A percentile compares a stretch with the other conserved stretches of the same genome.
Conservation (phyloP, 768 basidiomycete species). For the Trametes cinnabarina region DNA sequence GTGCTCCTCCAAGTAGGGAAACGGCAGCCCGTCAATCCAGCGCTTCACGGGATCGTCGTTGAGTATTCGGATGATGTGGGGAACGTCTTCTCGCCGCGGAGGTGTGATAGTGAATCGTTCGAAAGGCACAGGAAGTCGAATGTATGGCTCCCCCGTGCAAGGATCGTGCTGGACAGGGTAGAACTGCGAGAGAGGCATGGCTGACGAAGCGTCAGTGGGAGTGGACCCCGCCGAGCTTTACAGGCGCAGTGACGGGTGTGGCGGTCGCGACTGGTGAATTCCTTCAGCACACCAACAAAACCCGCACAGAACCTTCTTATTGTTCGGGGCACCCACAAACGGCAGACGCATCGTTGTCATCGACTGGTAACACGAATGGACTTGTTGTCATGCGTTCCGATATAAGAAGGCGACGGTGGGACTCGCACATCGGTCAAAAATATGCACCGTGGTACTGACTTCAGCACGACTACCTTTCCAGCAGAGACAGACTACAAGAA, state of each 20-base stretch:
- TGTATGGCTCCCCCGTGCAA: slow-evolving; percentile 47
- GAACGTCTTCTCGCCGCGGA: slow-evolving; percentile 47
- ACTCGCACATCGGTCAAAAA: background rate
- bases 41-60: slow-evolving; percentile 49
- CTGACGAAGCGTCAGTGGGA: background rate
- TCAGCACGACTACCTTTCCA: background rate
- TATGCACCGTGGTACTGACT: background rate
- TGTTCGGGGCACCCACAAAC: background rate
- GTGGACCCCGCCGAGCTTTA: background rate
- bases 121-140: slow-evolving; percentile 49
- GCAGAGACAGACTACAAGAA: background rate
- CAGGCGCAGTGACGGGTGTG: background rate
- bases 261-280: background rate
- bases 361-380: background rate
- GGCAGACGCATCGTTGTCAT: background rate
- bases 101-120: slow-evolving; percentile 59
- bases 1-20: slow-evolving; percentile 48
- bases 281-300: background rate
- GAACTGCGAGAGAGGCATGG: slow-evolving; percentile 26
- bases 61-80: slow-evolving; percentile 36
- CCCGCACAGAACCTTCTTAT: slow-evolving; percentile 1
- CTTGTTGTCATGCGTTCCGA: slow-evolving; percentile 9
- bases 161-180: slow-evolving; percentile 35
- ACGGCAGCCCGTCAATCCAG: slow-evolving; percentile 46
- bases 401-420: slow-evolving; percentile 4